A percentile compares a stretch with the other conserved stretches of the same genome.
Evolutionary conservation across 495 filamentous ascomycete genomes (phyloP).

Genomic region (Aspergillus ostianus): DNA sequence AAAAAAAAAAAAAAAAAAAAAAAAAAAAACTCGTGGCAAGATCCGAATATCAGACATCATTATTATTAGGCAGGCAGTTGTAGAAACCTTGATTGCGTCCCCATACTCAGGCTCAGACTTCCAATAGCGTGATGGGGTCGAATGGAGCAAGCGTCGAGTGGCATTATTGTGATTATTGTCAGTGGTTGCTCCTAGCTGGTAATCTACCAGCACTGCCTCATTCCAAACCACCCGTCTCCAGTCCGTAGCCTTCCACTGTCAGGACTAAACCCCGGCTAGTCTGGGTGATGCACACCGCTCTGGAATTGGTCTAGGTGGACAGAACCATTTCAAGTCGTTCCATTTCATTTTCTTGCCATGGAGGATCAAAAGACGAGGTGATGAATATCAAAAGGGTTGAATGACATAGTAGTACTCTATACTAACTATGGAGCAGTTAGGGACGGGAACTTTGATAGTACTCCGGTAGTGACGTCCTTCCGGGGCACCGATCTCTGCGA

Average conservation of each 20-base stretch:
- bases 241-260: conserved; percentile 12
- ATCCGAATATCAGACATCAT: conserved; percentile 5
- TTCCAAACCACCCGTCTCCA: conserved; percentile 18
- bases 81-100: conserved; percentile 8
- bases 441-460: not conserved
- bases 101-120: not conserved
- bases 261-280: conserved; percentile 15
- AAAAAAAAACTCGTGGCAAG: not conserved
- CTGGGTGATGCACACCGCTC: conserved; percentile 22
- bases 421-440: not conserved
- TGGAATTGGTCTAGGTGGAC: conserved; percentile 6
- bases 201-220: conserved; percentile 28
- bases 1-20: not conserved
- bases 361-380: not conserved
- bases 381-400: not conserved
- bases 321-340: not conserved
- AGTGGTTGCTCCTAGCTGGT: not conserved
- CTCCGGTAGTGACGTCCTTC: too few relatives aligned
- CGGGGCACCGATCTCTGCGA: not conserved
- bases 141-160: conserved; percentile 6
- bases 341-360: not conserved
- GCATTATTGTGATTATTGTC: not conserved
- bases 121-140: conserved; percentile 7
- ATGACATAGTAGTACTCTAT: too few relatives aligned
- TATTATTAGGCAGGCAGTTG: not conserved